A percentile compares a stretch with the other conserved stretches of the same genome.
These are phyloP conservation scores for Aplosporella prunicola DNA, from an alignment of 2,329 filamentous ascomycete species.

Conservation along the genomic window DNA sequence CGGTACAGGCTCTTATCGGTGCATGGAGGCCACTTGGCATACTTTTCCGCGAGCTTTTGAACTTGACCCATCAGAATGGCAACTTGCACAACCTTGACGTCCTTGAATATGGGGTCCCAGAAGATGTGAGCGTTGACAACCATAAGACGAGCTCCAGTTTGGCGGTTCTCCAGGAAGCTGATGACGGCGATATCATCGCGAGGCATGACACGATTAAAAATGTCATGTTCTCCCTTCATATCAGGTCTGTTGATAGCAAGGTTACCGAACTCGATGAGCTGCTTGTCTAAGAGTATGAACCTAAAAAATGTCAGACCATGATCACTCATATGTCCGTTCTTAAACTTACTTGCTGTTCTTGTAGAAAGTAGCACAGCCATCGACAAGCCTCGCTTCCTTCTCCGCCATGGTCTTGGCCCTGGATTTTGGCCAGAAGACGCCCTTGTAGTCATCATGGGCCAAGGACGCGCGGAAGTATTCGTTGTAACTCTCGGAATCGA, in stretches of 20 bases:
- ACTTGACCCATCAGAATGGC: conserved; percentile 92
- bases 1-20: conserved; percentile 62
- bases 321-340: not conserved
- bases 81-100: conserved; percentile 94
- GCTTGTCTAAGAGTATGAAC: conserved; percentile 87
- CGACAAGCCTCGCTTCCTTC: conserved; percentile 78
- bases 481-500: conserved; percentile 84
- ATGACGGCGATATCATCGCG: conserved; percentile 94
- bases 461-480: conserved; percentile 83
- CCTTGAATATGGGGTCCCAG: conserved; percentile 83
- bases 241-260: conserved; percentile 90
- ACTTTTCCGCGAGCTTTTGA: conserved; percentile 76
- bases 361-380: conserved; percentile 95
- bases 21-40: conserved; percentile 66
- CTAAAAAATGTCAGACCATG: conserved; percentile 18
- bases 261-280: conserved; percentile 82
- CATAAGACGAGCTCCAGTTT: conserved; percentile 83
- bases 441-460: conserved; percentile 82
- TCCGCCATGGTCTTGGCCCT: conserved; percentile 87
- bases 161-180: conserved; percentile 83
- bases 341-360: conserved; percentile 66
- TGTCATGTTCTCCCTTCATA: conserved; percentile 94
- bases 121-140: conserved; percentile 90
- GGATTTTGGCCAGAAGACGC: conserved; percentile 84
- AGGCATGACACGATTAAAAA: conserved; percentile 97